A percentile compares a stretch with the other conserved stretches of the same genome.
Conservation (phyloP, 73 alveolate species). For the Paramecium primaurelia region DNA sequence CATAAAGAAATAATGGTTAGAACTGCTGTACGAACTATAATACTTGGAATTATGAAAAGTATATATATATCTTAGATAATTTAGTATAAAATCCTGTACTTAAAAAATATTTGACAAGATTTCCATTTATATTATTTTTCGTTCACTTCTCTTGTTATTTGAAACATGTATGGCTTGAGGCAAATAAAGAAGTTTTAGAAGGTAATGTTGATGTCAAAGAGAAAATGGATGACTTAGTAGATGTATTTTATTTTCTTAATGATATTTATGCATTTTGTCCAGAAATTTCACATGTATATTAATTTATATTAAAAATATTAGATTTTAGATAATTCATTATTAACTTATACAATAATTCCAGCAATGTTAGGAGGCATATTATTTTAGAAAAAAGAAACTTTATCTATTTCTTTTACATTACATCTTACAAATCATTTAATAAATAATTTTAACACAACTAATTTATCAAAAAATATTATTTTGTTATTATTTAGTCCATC, state of each 20-base stretch:
- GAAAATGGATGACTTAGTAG: constrained; percentile 8
- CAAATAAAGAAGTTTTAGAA: not conserved
- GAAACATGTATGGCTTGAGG: constrained; percentile 16
- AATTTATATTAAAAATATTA: not conserved
- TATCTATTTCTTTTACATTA: not conserved
- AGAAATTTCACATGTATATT: not conserved
- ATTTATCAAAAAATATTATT: not conserved
- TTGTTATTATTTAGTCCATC: not conserved
- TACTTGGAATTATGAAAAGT: constrained; percentile 64
- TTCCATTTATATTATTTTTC: constrained; percentile 5
- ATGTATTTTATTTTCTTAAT: not conserved
- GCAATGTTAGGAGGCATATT: constrained; percentile 29
- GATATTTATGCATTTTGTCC: constrained; percentile 14
- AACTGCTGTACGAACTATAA: constrained; percentile 68
- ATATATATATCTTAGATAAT: not conserved
- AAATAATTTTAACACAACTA: not conserved
- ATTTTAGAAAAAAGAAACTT: not conserved
- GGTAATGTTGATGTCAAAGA: not conserved
- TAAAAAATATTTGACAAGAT: not conserved
- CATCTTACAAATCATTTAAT: not conserved
- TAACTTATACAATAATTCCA: not conserved
- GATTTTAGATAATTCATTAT: constrained; percentile 39
- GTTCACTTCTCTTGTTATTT: constrained; percentile 22
- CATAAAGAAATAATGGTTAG: constrained; percentile 74
- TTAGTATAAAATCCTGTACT: not conserved